A percentile compares a stretch with the other conserved stretches of the same genome.
phyloP scores from a whole-genome alignment of 1,284 basidiomycete species.

The Apiotrichum laibachii region DNA sequence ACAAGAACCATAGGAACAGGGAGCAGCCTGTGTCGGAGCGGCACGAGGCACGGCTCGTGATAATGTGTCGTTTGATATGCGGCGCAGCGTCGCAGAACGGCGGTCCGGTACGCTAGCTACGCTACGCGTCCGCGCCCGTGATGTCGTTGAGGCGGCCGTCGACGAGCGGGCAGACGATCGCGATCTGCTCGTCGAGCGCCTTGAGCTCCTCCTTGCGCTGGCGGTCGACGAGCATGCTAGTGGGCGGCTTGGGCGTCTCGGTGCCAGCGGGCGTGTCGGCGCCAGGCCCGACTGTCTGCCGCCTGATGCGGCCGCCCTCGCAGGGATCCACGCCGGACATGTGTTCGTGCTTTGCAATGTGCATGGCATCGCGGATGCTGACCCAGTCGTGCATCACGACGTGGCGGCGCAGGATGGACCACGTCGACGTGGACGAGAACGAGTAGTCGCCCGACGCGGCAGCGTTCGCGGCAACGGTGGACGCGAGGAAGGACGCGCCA shows the following conservation, averaged over 20 bases:
- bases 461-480: not conserved
- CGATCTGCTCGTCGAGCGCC: conserved; percentile 57
- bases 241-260: not conserved
- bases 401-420: conserved; percentile 29
- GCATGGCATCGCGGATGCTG: conserved; percentile 61
- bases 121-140: not conserved
- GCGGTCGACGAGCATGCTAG: conserved; percentile 32
- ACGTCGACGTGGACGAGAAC: not conserved
- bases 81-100: no score
- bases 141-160: conserved; percentile 71
- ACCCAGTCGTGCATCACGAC: conserved; percentile 54
- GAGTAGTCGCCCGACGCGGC: not conserved
- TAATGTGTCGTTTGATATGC: no score
- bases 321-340: conserved; percentile 73
- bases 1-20: no score
- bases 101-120: no score
- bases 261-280: not conserved
- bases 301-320: conserved; percentile 55
- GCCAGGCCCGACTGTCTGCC: not conserved
- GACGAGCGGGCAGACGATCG: conserved; percentile 64
- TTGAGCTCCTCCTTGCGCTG: conserved; percentile 36
- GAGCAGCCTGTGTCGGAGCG: no score
- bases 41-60: no score
- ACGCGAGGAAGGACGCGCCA: not conserved
- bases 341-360: conserved; percentile 64